Conservation (phyloP, 257 asterid genomes). For the Nicotiana undulata region DNA sequence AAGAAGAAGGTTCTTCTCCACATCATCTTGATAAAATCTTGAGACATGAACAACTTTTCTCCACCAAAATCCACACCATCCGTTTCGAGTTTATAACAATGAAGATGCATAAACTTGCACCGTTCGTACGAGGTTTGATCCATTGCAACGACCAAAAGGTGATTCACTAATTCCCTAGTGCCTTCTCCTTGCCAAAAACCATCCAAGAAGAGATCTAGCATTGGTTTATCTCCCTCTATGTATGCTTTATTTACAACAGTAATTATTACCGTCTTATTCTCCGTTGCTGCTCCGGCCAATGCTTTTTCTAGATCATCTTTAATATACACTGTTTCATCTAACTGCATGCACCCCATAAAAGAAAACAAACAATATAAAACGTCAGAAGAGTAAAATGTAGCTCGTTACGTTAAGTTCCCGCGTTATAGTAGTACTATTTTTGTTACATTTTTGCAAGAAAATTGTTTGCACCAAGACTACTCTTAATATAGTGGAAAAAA, state of each 20-base stretch:
- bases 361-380: too few species aligned
- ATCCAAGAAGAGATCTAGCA: constrained; percentile 72
- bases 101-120: constrained; percentile 43
- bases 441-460: too few species aligned
- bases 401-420: too few species aligned
- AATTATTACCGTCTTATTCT: constrained; percentile 49
- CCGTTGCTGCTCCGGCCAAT: constrained; percentile 38
- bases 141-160: constrained; percentile 55
- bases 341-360: not conserved
- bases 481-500: too few species aligned
- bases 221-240: constrained; percentile 50
- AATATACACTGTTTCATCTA: not conserved
- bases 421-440: too few species aligned
- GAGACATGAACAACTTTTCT: constrained; percentile 26
- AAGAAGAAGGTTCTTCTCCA: constrained; percentile 31
- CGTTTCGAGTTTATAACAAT: constrained; percentile 46
- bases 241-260: constrained; percentile 59
- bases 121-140: constrained; percentile 47
- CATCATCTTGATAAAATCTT: constrained; percentile 30
- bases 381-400: too few species aligned
- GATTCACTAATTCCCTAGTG: constrained; percentile 36
- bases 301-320: constrained; percentile 40
- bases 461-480: too few species aligned
- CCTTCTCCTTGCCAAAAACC: constrained; percentile 74
- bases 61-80: constrained; percentile 32